Conservation (phyloP, 768 basidiomycete genomes). For the Coprinopsis sp. region DNA sequence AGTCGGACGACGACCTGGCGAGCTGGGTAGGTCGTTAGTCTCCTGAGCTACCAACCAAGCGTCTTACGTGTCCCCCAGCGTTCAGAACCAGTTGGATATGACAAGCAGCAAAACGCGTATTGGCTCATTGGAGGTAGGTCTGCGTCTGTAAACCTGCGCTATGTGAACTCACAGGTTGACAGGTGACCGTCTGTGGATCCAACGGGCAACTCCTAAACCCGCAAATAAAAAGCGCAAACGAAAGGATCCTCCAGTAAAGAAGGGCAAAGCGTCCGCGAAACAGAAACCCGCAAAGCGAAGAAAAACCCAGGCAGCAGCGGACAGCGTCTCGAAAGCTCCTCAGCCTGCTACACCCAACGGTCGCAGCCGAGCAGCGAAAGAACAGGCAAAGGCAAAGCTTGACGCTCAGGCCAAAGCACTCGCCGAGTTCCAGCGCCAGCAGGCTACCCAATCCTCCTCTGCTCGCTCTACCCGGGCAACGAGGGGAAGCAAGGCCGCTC, state of each 20-base stretch:
- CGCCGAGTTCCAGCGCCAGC: constrained; percentile 55
- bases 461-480: constrained; percentile 9
- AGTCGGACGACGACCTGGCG: constrained; percentile 70
- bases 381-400: constrained; percentile 64
- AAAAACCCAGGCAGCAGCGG: constrained; percentile 10
- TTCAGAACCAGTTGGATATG: constrained; percentile 82
- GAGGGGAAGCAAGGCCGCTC: constrained; percentile 8
- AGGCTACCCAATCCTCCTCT: constrained; percentile 20
- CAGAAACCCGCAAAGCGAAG: constrained; percentile 6
- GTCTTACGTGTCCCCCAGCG: constrained; percentile 42
- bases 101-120: constrained; percentile 72
- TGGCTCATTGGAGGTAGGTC: constrained; percentile 78
- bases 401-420: constrained; percentile 67
- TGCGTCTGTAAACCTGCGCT: background rate
- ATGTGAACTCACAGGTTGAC: constrained; percentile 6
- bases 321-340: background rate
- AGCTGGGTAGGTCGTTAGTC: constrained; percentile 56
- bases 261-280: background rate
- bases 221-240: constrained; percentile 40
- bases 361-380: constrained; percentile 61
- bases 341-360: constrained; percentile 28
- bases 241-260: constrained; percentile 9
- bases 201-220: constrained; percentile 58
- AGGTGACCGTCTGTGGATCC: constrained; percentile 86
- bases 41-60: constrained; percentile 6